Percentiles rank a stretch among this genome's conserved stretches.
phyloP scores from a whole-genome alignment of 2,329 filamentous ascomycete species.

The Triangularia setosa region DNA sequence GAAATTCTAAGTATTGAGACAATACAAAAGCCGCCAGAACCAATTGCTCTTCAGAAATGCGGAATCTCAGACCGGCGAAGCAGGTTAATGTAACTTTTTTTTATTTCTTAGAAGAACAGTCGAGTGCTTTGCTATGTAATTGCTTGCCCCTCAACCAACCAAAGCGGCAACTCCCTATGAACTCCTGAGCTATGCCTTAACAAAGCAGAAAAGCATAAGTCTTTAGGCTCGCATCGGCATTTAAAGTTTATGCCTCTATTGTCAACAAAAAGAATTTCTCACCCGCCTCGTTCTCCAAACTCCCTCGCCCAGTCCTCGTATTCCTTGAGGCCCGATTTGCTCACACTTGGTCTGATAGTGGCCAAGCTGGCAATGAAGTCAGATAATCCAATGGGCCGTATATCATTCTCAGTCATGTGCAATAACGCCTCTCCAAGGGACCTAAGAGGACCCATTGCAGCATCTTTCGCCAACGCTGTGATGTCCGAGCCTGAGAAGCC shows the following conservation, averaged over 20 bases:
- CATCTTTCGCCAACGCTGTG: constrained; percentile 93
- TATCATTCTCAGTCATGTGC: constrained; percentile 90
- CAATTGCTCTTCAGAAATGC: not conserved
- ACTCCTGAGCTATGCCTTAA: not conserved
- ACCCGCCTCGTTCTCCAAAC: constrained; percentile 89
- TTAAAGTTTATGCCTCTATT: not conserved
- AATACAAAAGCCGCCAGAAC: not conserved
- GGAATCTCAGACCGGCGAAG: not conserved
- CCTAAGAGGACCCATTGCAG: constrained; percentile 91
- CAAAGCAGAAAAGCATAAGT: not conserved
- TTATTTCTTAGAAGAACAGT: not conserved
- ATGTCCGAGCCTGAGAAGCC: constrained; percentile 98
- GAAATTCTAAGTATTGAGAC: not conserved
- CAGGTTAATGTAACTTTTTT: not conserved
- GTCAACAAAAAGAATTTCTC: constrained; percentile 13
- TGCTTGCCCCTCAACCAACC: not conserved
- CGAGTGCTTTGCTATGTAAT: not conserved
- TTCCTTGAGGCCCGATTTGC: constrained; percentile 74
- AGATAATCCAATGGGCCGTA: constrained; percentile 74
- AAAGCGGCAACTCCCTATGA: not conserved
- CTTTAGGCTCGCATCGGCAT: not conserved
- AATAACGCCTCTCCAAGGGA: constrained; percentile 86
- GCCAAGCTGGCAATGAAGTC: constrained; percentile 83
- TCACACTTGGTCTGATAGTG: constrained; percentile 87
- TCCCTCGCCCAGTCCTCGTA: constrained; percentile 94